A percentile compares a stretch with the other conserved stretches of the same genome.
These are phyloP conservation scores for Margaritispora aquatica DNA, from an alignment of 495 filamentous ascomycete species.

Conservation along the genomic window DNA sequence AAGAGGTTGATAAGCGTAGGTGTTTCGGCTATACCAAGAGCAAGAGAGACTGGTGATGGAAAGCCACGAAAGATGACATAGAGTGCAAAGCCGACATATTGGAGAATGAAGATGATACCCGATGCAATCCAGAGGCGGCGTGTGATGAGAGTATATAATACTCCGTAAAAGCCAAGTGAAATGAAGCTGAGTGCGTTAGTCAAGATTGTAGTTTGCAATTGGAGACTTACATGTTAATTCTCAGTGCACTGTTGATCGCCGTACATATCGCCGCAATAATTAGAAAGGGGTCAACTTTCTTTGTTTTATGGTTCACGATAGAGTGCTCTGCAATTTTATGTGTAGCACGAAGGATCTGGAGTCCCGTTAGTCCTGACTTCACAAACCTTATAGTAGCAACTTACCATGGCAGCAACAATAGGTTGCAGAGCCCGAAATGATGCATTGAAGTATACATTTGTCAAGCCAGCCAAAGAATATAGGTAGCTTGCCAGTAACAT, in stretches of 20 bases:
- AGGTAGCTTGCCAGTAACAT: conserved; percentile 31
- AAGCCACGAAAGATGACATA: conserved; percentile 29
- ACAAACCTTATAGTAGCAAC: background rate
- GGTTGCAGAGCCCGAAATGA: conserved; percentile 30
- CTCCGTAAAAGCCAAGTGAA: conserved; percentile 30
- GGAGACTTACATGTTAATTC: conserved; percentile 32
- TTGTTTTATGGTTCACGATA: conserved; percentile 23
- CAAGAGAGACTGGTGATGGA: conserved; percentile 30
- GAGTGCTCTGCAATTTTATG: conserved; percentile 32
- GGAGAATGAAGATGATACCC: conserved; percentile 25
- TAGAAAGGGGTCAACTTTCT: conserved; percentile 28
- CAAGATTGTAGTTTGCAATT: too few relatives aligned
- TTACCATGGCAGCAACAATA: conserved; percentile 33
- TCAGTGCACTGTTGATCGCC: conserved; percentile 29
- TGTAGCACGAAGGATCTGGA: conserved; percentile 28
- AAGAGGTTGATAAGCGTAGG: conserved; percentile 30
- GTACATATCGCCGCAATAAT: conserved; percentile 30
- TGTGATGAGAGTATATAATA: conserved; percentile 25
- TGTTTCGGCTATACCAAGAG: conserved; percentile 30
- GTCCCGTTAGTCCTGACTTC: background rate
- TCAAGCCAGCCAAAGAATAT: conserved; percentile 28
- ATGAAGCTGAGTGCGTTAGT: conserved; percentile 25
- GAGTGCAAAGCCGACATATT: conserved; percentile 29
- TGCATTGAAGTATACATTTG: conserved; percentile 31
- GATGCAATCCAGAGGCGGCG: conserved; percentile 26